Percentiles rank a stretch among this genome's conserved stretches.
Conservation (phyloP, 2,329 filamentous ascomycete genomes). For the Furcasterigmium sp. region DNA sequence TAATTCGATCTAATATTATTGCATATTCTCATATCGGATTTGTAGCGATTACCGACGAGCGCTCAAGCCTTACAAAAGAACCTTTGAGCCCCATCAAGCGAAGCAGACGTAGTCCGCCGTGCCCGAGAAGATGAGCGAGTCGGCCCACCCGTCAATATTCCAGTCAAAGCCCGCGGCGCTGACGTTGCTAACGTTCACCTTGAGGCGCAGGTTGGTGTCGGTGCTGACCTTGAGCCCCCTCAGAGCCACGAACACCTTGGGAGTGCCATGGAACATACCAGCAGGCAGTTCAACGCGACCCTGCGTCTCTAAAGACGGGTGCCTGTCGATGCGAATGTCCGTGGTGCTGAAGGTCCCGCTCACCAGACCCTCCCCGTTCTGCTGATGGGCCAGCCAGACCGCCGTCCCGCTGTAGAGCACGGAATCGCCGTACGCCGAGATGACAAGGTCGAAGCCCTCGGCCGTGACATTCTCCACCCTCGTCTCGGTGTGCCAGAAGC, state of each 20-base stretch:
- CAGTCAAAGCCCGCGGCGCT: slow-evolving; percentile 1
- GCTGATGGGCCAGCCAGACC: slow-evolving; percentile 10
- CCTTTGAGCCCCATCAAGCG: too few species aligned
- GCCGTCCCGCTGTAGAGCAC: slow-evolving; percentile 4
- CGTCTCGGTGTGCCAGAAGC: slow-evolving; percentile 8
- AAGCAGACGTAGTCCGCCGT: background rate
- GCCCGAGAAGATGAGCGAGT: slow-evolving; percentile 3
- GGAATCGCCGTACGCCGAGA: slow-evolving; percentile 8
- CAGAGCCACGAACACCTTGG: background rate
- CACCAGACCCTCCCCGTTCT: slow-evolving; percentile 4
- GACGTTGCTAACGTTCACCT: slow-evolving; percentile 1
- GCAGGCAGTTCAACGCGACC: background rate
- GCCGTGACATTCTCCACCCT: slow-evolving; percentile 2
- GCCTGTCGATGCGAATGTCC: slow-evolving; percentile 2
- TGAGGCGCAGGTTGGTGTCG: slow-evolving; percentile 1
- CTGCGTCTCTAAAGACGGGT: background rate
- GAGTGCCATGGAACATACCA: background rate
- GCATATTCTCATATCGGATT: too few species aligned
- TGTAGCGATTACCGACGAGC: too few species aligned
- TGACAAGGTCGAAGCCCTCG: slow-evolving; percentile 8
- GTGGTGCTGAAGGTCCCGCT: slow-evolving; percentile 10
- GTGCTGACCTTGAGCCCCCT: background rate
- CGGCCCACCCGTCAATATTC: slow-evolving; percentile 2
- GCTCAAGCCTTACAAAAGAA: too few species aligned
- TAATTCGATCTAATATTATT: too few species aligned